A percentile compares a stretch with the other conserved stretches of the same genome.
phyloP scores from a whole-genome alignment of 306 rosid species.

The Cajanus cajan region DNA sequence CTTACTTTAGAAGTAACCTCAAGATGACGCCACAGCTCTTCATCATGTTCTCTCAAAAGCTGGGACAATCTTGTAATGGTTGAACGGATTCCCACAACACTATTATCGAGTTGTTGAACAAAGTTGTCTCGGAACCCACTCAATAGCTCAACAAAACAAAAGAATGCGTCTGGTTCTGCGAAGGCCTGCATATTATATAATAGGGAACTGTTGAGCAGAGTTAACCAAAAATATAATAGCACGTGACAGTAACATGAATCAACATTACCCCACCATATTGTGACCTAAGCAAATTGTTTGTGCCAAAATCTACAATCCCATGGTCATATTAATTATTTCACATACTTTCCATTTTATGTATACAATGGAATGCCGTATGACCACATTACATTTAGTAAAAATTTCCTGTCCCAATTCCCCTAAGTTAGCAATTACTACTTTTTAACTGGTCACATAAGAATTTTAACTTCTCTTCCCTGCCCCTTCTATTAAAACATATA shows the following conservation, averaged over 20 bases:
- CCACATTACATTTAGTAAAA: background rate
- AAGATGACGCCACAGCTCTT: conserved; percentile 99
- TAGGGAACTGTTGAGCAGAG: conserved; percentile 38
- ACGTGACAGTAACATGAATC: background rate
- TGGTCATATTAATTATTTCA: conserved; percentile 21
- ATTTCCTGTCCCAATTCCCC: background rate
- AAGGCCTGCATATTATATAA: conserved; percentile 63
- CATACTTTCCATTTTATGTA: background rate
- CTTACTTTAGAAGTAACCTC: conserved; percentile 95
- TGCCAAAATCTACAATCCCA: background rate
- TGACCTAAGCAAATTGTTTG: background rate
- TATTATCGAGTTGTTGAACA: conserved; percentile 97
- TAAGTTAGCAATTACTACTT: background rate
- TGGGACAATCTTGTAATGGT: conserved; percentile 87
- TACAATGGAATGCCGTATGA: background rate
- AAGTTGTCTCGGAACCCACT: conserved; percentile 96
- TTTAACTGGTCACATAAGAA: background rate
- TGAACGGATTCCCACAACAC: conserved; percentile 97
- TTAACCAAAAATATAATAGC: background rate
- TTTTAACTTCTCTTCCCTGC: background rate
- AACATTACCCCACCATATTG: background rate
- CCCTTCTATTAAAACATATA: conserved; percentile 10
- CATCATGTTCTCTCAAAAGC: conserved; percentile 92
- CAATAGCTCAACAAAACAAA: conserved; percentile 96
- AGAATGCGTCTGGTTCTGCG: conserved; percentile 97